phyloP scores from a whole-genome alignment of 2,329 filamentous ascomycete genomes.

The Fusarium zealandicum region DNA sequence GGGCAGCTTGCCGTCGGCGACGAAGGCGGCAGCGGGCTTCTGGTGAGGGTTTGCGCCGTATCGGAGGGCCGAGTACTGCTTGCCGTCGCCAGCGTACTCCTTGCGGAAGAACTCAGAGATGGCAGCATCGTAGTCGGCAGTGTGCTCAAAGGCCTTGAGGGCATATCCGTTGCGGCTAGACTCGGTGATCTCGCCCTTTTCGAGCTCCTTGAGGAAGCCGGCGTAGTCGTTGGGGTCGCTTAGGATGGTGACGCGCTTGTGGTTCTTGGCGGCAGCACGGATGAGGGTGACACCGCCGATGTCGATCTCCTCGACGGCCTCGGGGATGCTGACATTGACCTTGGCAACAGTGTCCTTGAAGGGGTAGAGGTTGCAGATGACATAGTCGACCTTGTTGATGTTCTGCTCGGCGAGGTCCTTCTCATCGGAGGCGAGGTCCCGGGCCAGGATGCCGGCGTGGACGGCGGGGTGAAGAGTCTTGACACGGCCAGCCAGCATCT shows the following conservation, averaged over 20 bases:
- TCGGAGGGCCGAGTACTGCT: conserved; percentile 83
- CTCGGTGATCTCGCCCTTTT: conserved; percentile 85
- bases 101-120: conserved; percentile 98
- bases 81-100: conserved; percentile 87
- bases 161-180: conserved; percentile 87
- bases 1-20: conserved; percentile 76
- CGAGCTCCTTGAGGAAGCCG: conserved; percentile 90
- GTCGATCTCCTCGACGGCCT: conserved; percentile 98
- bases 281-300: conserved; percentile 97
- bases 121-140: conserved; percentile 92
- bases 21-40: conserved; percentile 90
- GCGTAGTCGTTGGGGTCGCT: conserved; percentile 94
- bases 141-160: conserved; percentile 98
- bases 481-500: conserved; percentile 86
- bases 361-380: conserved; percentile 98
- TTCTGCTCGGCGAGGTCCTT: conserved; percentile 95
- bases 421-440: conserved; percentile 93
- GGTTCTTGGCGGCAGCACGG: conserved; percentile 97
- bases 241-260: conserved; percentile 92
- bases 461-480: conserved; percentile 98
- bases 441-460: conserved; percentile 88
- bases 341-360: conserved; percentile 99
- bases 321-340: conserved; percentile 93
- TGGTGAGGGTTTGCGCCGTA: conserved; percentile 99
- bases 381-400: conserved; percentile 93